Evolutionary conservation across 1,284 basidiomycete species (phyloP).

Genomic region (Erythrobasidium hasegawianum): DNA sequence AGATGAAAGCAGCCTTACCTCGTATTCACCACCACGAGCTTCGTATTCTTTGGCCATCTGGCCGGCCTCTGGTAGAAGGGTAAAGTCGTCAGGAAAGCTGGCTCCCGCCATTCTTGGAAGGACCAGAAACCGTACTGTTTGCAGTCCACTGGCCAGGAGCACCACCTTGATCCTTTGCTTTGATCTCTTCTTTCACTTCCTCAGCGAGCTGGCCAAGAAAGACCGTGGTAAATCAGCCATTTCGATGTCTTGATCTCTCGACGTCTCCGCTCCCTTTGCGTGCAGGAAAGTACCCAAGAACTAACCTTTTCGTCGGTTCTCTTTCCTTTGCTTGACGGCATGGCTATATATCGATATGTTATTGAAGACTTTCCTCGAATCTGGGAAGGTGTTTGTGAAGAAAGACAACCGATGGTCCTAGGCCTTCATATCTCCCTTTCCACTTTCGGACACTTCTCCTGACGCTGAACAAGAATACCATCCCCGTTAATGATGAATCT

Average conservation of each 20-base stretch:
- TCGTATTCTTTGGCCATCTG: slow-evolving; percentile 53
- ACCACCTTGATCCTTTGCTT: slow-evolving; percentile 49
- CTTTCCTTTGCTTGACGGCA: slow-evolving; percentile 53
- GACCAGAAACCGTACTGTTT: slow-evolving; percentile 43
- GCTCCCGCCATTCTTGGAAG: background rate
- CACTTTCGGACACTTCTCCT: too few species aligned
- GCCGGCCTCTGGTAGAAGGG: slow-evolving; percentile 41
- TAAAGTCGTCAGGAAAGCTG: background rate
- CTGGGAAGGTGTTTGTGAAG: too few species aligned
- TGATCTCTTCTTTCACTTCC: slow-evolving; percentile 51
- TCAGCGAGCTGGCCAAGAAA: slow-evolving; percentile 42
- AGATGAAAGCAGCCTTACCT: slow-evolving; percentile 34
- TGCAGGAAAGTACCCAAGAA: background rate
- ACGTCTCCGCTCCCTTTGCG: background rate
- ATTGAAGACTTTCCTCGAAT: too few species aligned
- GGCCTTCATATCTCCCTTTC: too few species aligned
- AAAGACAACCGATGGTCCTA: too few species aligned
- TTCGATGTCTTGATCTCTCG: background rate
- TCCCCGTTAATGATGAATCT: too few species aligned
- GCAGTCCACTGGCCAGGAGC: slow-evolving; percentile 52
- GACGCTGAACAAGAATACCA: too few species aligned
- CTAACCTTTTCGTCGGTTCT: slow-evolving; percentile 51
- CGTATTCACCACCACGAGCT: slow-evolving; percentile 51
- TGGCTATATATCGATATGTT: slow-evolving; percentile 48
- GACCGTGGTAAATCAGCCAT: background rate